Base-by-base conservation (phyloP, 169 alveolate species). In the Plasmodium knowlesi region DNA sequence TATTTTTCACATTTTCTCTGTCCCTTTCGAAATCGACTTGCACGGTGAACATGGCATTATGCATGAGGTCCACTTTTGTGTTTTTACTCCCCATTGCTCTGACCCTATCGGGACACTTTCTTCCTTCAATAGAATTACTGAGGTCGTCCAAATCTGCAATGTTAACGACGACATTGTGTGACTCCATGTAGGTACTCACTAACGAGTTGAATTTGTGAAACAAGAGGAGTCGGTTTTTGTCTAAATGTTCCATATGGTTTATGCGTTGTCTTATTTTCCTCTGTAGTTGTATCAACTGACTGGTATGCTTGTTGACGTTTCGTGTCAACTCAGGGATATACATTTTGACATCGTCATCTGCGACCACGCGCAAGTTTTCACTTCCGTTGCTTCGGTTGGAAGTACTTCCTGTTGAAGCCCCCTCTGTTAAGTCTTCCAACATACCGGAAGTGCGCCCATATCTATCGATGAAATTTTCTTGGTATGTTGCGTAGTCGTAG, bases 401-500 rank as follows among this genome's bases (percentile, higher is more conserved):
- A 67, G 14, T 37, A 67, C 76, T 9, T 67, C n/a, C 76, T 67
- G 76, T 19, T 25, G 30, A 19, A 67, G 5, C 37, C 76, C 76
- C 14, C 37, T 12, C 37, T 4, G 76, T 25, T 22, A 57, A 76
- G 9, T 78, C 94, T 9, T 39, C 39, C 39, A 22, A 10, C 61
- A 43, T 12, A 6, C 25, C 19, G n/a, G n/a, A 54, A 78, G 46
- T 88, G 16, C 32, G 61, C 30, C 71, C 43, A 78, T 88, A 88
- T 10, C 46, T 28, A 12, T 25, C 30, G 12, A 88, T 39, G 71
- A 88, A 88, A 54, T 57, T 30, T 61, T 88, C 94, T 88, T 88
- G 89, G 70, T 88, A 88, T 57, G 32, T 88, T 30, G 94, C 81
- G 50, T 88, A 88, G 34, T 88, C 88, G 71, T 88, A 88, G 19